Percentiles rank a stretch among this genome's conserved stretches.
Conservation (phyloP, 371 early-diverging fungal species). For the Saksenaea vasiformis region DNA sequence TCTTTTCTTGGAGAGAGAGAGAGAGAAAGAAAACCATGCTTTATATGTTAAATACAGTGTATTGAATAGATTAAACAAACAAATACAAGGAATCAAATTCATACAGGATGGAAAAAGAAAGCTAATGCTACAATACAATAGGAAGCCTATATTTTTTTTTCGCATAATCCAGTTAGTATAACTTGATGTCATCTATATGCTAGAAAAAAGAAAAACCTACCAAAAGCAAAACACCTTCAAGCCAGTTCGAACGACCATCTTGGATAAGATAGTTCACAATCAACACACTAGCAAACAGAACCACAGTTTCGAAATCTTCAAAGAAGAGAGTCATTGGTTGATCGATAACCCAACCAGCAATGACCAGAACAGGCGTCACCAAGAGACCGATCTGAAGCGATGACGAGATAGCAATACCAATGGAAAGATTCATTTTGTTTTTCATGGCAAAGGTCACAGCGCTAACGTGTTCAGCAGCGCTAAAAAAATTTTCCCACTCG, state of each 20-base stretch:
- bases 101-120: background rate
- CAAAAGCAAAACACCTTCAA: constrained; percentile 82
- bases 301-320: constrained; percentile 77
- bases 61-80: background rate
- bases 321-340: constrained; percentile 82
- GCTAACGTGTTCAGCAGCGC: constrained; percentile 69
- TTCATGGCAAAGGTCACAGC: constrained; percentile 83
- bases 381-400: constrained; percentile 89
- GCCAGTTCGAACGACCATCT: constrained; percentile 79
- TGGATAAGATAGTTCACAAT: constrained; percentile 80
- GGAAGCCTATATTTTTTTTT: constrained; percentile 3
- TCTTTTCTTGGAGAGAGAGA: no score
- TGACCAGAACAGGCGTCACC: constrained; percentile 83
- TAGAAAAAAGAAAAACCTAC: no score
- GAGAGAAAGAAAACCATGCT: no score
- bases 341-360: constrained; percentile 84
- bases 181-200: background rate
- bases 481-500: constrained; percentile 4
- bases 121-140: constrained; percentile 1
- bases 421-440: constrained; percentile 88
- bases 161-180: background rate
- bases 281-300: constrained; percentile 82
- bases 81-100: background rate
- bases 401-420: constrained; percentile 87
- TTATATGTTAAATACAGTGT: background rate